phyloP scores from a whole-genome alignment of 108 stramenopile genomes.

The Nannochloropsis salina region DNA sequence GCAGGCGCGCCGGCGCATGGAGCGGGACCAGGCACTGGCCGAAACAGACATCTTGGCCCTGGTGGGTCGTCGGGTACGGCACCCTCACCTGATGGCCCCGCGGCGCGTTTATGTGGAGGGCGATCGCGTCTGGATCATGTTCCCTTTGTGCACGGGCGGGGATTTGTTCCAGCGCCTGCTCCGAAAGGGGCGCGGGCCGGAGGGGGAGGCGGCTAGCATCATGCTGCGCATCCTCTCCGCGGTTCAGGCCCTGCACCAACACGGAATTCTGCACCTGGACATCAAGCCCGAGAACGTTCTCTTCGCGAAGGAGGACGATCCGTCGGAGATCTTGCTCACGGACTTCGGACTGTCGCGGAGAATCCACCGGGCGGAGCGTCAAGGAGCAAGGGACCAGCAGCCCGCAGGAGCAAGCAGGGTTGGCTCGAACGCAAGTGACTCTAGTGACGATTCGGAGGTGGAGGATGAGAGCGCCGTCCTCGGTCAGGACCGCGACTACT shows the following conservation, averaged over 20 bases:
- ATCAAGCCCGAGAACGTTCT: constrained; percentile 42
- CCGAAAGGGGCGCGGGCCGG: constrained; percentile 24
- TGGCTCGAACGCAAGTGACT: neutral
- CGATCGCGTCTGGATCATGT: constrained; percentile 29
- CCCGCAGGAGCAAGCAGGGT: neutral
- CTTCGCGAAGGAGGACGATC: constrained; percentile 22
- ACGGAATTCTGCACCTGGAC: constrained; percentile 40
- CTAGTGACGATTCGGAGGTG: neutral
- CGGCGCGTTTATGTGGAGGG: constrained; percentile 36
- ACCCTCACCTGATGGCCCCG: constrained; percentile 31
- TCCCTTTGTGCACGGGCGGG: constrained; percentile 37
- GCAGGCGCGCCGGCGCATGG: constrained; percentile 25
- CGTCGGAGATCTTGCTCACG: constrained; percentile 24
- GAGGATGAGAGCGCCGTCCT: neutral
- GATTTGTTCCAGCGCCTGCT: constrained; percentile 33
- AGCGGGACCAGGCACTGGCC: constrained; percentile 35
- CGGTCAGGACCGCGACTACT: constrained; percentile 7
- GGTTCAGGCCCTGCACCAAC: constrained; percentile 30
- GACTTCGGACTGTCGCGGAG: constrained; percentile 39
- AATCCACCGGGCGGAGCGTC: neutral
- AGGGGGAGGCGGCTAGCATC: constrained; percentile 30
- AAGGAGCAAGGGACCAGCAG: neutral
- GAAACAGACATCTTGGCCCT: constrained; percentile 35
- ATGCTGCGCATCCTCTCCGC: constrained; percentile 16
- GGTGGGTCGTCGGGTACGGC: constrained; percentile 23